phyloP scores from a whole-genome alignment of 2,329 filamentous ascomycete genomes.

The Pseudogymnoascus sp. region DNA sequence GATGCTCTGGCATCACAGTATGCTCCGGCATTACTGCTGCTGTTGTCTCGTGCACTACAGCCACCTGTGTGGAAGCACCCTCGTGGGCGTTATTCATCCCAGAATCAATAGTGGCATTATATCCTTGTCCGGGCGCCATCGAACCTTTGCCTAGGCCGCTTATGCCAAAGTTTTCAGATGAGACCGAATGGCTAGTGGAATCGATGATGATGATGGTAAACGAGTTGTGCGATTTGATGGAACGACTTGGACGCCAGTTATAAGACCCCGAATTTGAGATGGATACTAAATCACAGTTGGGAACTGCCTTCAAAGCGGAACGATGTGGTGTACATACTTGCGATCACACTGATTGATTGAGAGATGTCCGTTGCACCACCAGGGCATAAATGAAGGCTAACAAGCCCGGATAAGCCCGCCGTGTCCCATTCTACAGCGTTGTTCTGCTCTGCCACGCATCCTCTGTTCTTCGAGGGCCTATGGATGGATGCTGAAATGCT shows the following conservation, averaged over 20 bases:
- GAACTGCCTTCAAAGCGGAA: not conserved
- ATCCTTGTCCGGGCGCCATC: not conserved
- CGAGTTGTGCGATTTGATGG: not conserved
- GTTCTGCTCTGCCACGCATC: not conserved
- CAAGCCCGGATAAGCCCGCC: not conserved
- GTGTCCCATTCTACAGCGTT: not conserved
- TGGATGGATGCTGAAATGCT: not conserved
- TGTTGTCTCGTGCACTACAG: not conserved
- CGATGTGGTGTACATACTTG: not conserved
- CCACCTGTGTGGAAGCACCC: not conserved
- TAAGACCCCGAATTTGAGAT: not conserved
- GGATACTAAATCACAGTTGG: not conserved
- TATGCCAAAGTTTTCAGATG: not conserved
- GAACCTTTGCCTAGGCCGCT: not conserved
- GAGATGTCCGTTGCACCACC: not conserved
- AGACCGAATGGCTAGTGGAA: not conserved
- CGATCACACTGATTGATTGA: not conserved
- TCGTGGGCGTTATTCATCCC: not conserved
- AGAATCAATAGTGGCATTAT: not conserved
- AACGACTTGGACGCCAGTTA: conserved; percentile 1
- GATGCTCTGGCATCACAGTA: not conserved
- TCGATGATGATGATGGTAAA: conserved; percentile 5
- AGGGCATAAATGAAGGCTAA: not conserved
- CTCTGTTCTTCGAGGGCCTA: not conserved
- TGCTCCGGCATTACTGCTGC: not conserved